A percentile compares a stretch with the other conserved stretches of the same genome.
These are phyloP conservation scores for Candida berthetii DNA, from an alignment of 805 yeast genomes.

Conservation along the genomic window DNA sequence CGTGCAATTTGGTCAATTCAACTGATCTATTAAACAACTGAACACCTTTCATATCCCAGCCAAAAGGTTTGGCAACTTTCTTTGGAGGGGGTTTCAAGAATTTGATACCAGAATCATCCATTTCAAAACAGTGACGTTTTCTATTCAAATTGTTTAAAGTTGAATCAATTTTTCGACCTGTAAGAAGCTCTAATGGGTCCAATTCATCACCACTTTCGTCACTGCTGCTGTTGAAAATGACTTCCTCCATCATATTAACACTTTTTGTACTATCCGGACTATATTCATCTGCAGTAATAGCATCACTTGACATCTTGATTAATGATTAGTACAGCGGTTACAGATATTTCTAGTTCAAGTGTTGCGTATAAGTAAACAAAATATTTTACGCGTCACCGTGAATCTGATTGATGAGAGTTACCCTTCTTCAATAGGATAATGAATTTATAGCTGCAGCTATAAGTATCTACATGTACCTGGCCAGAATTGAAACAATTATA, in stretches of 20 bases:
- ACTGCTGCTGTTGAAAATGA: background rate
- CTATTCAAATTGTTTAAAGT: background rate
- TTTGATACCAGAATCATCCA: background rate
- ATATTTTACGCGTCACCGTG: too few species aligned
- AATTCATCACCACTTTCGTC: background rate
- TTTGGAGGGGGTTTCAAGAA: conserved; percentile 3
- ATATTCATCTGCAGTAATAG: too few species aligned
- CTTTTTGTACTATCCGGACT: background rate
- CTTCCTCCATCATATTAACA: background rate
- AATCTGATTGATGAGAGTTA: too few species aligned
- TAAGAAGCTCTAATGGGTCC: background rate
- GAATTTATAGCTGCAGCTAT: too few species aligned
- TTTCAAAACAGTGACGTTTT: background rate
- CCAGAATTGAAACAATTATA: too few species aligned
- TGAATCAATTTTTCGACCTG: background rate
- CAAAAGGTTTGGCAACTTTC: conserved; percentile 1
- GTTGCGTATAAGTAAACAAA: too few species aligned
- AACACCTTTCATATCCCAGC: background rate
- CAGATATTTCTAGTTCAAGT: too few species aligned
- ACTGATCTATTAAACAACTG: conserved; percentile 1
- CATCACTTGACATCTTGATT: too few species aligned
- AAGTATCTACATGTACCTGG: too few species aligned
- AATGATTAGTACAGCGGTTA: too few species aligned
- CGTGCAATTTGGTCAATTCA: conserved; percentile 3
- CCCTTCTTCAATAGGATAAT: too few species aligned